Conservation (phyloP, 139 green algal species). For the Volvox reticuliferus region DNA sequence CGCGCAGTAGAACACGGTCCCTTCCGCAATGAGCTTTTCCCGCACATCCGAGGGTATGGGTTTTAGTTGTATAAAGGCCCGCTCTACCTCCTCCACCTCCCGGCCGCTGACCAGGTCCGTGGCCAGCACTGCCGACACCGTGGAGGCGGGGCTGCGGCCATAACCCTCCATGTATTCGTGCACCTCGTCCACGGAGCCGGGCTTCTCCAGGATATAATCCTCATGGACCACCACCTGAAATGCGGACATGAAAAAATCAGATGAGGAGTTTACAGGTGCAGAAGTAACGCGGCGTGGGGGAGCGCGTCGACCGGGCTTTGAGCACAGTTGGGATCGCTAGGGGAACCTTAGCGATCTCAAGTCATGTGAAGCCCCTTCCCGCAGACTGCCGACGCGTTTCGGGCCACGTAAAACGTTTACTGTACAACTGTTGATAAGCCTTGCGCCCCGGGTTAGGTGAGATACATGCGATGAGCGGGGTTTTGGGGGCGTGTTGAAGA, state of each 20-base stretch:
- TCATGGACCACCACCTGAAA: slow-evolving; percentile 37
- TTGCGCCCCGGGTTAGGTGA: no score
- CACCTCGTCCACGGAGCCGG: slow-evolving; percentile 35
- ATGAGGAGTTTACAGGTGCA: neutral
- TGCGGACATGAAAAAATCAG: neutral
- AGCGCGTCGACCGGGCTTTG: no score
- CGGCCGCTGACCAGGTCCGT: slow-evolving; percentile 23
- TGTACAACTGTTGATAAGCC: no score
- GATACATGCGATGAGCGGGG: no score
- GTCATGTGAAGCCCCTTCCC: no score
- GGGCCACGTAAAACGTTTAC: no score
- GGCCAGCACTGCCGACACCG: slow-evolving; percentile 25
- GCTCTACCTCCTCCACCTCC: slow-evolving; percentile 31
- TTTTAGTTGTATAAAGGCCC: slow-evolving; percentile 67
- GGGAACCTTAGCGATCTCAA: no score
- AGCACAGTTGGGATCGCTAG: no score
- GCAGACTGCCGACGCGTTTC: no score
- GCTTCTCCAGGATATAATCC: slow-evolving; percentile 42
- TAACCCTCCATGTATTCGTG: slow-evolving; percentile 49
- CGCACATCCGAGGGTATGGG: slow-evolving; percentile 69
- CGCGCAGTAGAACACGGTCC: slow-evolving; percentile 77
- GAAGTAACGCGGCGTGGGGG: neutral
- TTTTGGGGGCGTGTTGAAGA: no score
- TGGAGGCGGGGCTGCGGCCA: slow-evolving; percentile 34
- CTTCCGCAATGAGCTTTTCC: slow-evolving; percentile 74